phyloP scores from a whole-genome alignment of 2,329 filamentous ascomycete species.

The Podosphaera fusca region DNA sequence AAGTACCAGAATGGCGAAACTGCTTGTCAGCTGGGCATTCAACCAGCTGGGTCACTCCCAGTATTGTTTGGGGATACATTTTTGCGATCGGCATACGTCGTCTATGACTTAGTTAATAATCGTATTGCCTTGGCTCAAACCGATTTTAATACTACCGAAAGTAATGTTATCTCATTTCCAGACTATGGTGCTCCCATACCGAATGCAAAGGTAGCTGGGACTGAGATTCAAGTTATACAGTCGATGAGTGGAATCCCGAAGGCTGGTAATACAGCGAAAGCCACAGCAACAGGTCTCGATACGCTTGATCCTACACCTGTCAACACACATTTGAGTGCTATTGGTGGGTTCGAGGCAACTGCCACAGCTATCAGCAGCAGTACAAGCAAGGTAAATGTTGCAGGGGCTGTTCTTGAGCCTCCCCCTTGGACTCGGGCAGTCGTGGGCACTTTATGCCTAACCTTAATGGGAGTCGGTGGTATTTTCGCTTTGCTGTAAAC shows the following conservation, averaged over 20 bases:
- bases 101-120: constrained; percentile 29
- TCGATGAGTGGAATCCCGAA: constrained; percentile 12
- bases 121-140: constrained; percentile 18
- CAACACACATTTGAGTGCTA: constrained; percentile 11
- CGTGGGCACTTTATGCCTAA: constrained; percentile 7
- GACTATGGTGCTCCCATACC: constrained; percentile 12
- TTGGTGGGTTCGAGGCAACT: constrained; percentile 9
- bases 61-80: constrained; percentile 27
- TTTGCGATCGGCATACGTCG: constrained; percentile 29
- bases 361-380: constrained; percentile 2
- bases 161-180: constrained; percentile 13
- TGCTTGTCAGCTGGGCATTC: constrained; percentile 32
- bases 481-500: constrained; percentile 10
- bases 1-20: constrained; percentile 13
- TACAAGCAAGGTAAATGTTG: constrained; percentile 10
- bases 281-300: constrained; percentile 5
- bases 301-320: constrained; percentile 13
- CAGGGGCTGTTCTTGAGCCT: constrained; percentile 7
- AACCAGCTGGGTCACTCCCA: constrained; percentile 14
- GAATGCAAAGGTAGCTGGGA: constrained; percentile 8
- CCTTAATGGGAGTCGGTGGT: constrained; percentile 11
- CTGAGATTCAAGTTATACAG: constrained; percentile 10
- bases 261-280: constrained; percentile 3
- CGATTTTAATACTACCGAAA: constrained; percentile 17
- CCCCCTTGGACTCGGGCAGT: constrained; percentile 12